phyloP scores from a whole-genome alignment of 495 filamentous ascomycete species.

The Aspergillus homomorphus region DNA sequence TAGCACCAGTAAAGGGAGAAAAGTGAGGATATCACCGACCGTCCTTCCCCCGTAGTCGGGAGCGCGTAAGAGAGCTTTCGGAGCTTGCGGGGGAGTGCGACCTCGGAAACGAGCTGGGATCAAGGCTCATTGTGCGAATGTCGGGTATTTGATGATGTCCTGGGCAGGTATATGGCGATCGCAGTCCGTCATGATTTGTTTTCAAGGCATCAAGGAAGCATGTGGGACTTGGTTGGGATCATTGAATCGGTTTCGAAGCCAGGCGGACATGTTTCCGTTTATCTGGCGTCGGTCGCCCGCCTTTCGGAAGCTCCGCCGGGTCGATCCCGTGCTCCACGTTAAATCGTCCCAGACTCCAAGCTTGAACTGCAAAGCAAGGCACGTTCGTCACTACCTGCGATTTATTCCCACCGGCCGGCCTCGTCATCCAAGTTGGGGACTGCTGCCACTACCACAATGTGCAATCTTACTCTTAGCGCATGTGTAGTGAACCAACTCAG shows the following conservation, averaged over 20 bases:
- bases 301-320: conserved; percentile 10
- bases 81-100: conserved; percentile 75
- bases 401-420: not conserved
- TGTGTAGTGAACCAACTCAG: not conserved
- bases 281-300: conserved; percentile 13
- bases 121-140: conserved; percentile 64
- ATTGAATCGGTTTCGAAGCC: conserved; percentile 11
- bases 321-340: not conserved
- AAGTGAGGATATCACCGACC: conserved; percentile 28
- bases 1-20: not conserved
- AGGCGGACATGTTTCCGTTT: conserved; percentile 16
- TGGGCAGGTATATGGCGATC: conserved; percentile 15
- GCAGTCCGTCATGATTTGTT: conserved; percentile 40
- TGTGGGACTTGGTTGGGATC: conserved; percentile 18
- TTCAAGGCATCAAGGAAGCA: conserved; percentile 22
- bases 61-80: conserved; percentile 67
- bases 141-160: conserved; percentile 25
- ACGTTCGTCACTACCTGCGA: not conserved
- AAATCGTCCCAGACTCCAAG: not conserved
- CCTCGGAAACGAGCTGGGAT: conserved; percentile 60
- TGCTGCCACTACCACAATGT: not conserved
- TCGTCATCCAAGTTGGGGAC: not conserved
- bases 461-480: not conserved
- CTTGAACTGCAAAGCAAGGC: not conserved
- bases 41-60: conserved; percentile 52